These are phyloP conservation scores for Vitellaria paradoxa DNA, from an alignment of 179 eudicot genomes.

Conservation along the genomic window DNA sequence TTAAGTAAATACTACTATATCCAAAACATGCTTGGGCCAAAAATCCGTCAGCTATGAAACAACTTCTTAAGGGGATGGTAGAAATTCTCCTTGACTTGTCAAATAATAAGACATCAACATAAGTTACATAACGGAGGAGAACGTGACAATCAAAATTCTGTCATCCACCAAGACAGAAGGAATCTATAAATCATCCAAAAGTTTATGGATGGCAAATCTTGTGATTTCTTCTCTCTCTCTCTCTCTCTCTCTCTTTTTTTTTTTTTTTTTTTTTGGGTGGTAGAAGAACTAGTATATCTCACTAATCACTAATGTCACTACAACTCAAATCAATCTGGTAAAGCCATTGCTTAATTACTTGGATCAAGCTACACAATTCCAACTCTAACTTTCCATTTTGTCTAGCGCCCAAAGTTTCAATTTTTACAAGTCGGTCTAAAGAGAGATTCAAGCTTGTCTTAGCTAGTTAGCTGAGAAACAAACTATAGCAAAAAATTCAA, in stretches of 20 bases:
- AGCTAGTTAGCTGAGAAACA: too few species aligned
- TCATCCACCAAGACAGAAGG: neutral
- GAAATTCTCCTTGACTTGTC: neutral
- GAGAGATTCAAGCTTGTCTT: too few species aligned
- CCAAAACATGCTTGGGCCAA: neutral
- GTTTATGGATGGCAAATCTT: neutral
- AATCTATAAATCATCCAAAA: neutral
- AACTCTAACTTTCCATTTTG: neutral
- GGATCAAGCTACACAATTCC: neutral
- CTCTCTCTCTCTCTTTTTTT: neutral
- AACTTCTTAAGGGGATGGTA: neutral
- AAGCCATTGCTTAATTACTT: neutral
- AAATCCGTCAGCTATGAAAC: neutral
- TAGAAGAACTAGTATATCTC: neutral
- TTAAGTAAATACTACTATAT: neutral
- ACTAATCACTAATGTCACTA: neutral
- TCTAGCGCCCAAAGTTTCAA: too few species aligned
- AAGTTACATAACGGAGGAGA: neutral
- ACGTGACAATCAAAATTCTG: neutral
- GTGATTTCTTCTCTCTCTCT: neutral
- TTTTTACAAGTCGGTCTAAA: too few species aligned
- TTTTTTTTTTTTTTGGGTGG: neutral
- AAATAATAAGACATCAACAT: neutral
- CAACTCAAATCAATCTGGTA: neutral
- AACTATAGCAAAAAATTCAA: too few species aligned